phyloP scores from a whole-genome alignment of 306 rosid genomes.

The Herpetospermum pedunculosum region DNA sequence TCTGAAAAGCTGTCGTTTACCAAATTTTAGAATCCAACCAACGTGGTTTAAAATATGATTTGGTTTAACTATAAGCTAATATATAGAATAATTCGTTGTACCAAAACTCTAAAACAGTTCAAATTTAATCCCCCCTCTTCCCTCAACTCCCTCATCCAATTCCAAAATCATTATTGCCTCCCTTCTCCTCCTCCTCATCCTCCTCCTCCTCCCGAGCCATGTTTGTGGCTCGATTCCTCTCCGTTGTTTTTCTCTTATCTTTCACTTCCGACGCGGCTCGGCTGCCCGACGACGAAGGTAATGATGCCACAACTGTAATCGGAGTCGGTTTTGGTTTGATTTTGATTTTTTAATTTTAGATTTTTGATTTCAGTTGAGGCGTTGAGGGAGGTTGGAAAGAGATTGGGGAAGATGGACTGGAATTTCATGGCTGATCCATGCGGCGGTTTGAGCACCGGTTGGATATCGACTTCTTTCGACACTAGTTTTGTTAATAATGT shows the following conservation, averaged over 20 bases:
- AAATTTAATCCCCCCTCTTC: too few species aligned
- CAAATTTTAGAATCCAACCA: background rate
- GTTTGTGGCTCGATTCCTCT: background rate
- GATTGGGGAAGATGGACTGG: slow-evolving; percentile 39
- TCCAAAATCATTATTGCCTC: background rate
- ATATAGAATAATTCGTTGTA: too few species aligned
- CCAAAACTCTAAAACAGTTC: too few species aligned
- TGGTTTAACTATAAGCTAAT: too few species aligned
- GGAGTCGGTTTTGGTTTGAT: background rate
- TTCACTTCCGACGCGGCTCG: background rate
- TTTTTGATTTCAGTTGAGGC: slow-evolving; percentile 26
- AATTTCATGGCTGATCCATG: slow-evolving; percentile 43
- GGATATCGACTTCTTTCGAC: slow-evolving; percentile 12
- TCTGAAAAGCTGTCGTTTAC: background rate
- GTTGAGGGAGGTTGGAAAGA: slow-evolving; percentile 24
- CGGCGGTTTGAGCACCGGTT: slow-evolving; percentile 10
- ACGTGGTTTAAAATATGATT: background rate
- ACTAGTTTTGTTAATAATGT: slow-evolving; percentile 16
- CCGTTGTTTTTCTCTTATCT: background rate
- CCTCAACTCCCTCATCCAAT: too few species aligned
- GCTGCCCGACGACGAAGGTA: slow-evolving; percentile 1
- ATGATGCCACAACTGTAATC: too few species aligned
- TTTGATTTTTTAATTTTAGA: slow-evolving; percentile 8
- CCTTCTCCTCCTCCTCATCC: background rate
- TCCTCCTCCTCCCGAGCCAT: background rate